A percentile compares a stretch with the other conserved stretches of the same genome.
Evolutionary conservation across 2,329 filamentous ascomycete species (phyloP).

Genomic region (Aspergillus udagawae): DNA sequence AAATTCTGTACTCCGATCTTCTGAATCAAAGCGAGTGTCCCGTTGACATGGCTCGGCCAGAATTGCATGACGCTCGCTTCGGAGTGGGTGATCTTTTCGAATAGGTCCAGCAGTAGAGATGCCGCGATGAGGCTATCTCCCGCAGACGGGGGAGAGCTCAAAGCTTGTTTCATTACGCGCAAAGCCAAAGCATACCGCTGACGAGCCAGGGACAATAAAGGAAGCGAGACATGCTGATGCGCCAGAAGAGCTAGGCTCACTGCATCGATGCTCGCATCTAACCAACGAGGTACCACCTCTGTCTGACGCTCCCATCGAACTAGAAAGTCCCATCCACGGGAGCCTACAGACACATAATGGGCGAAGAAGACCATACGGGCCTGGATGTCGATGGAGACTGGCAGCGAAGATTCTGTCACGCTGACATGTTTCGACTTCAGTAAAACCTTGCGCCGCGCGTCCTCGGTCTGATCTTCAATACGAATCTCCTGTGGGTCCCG

Average conservation of each 20-base stretch:
- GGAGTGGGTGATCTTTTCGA: neutral
- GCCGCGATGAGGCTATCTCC: neutral
- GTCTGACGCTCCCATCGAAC: neutral
- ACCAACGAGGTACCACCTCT: neutral
- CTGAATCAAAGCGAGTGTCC: neutral
- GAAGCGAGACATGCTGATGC: neutral
- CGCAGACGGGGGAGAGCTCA: neutral
- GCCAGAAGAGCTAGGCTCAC: neutral
- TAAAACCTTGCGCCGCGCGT: neutral
- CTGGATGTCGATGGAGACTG: neutral
- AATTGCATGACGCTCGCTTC: neutral
- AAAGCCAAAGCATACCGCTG: neutral
- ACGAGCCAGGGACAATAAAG: neutral
- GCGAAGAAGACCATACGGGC: neutral
- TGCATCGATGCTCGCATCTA: neutral
- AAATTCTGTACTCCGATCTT: neutral
- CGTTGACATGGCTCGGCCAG: neutral
- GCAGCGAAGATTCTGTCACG: neutral
- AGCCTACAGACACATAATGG: neutral
- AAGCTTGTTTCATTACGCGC: neutral
- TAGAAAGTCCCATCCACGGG: neutral
- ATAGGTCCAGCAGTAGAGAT: neutral
- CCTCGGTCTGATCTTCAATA: neutral
- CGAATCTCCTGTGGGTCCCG: neutral
- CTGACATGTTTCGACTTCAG: neutral